These are phyloP conservation scores for Diaporthe amygdali DNA, from an alignment of 2,329 filamentous ascomycete genomes.

Conservation along the genomic window DNA sequence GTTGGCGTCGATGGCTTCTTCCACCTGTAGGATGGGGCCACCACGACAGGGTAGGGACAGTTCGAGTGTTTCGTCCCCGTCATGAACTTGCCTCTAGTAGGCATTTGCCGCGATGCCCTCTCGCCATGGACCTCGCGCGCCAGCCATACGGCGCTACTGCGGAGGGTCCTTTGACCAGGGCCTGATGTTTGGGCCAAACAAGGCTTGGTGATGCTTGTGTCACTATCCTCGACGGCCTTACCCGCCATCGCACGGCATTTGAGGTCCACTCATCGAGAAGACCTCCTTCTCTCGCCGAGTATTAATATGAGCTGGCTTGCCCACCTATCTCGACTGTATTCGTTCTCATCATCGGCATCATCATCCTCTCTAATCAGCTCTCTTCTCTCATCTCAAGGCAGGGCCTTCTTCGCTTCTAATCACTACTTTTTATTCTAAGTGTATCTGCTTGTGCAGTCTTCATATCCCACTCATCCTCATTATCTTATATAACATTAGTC, in stretches of 20 bases:
- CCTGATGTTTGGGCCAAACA: background rate
- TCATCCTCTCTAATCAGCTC: background rate
- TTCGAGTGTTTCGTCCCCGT: background rate
- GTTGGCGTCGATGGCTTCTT: background rate
- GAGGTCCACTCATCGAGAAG: background rate
- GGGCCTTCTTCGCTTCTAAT: slow-evolving; percentile 23
- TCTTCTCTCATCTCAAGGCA: slow-evolving; percentile 20
- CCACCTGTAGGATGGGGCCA: background rate
- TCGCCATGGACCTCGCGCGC: background rate
- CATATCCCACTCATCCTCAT: background rate
- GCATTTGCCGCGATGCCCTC: background rate
- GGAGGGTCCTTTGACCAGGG: background rate
- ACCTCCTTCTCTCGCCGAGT: background rate
- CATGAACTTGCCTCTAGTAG: background rate
- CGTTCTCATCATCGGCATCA: slow-evolving; percentile 7
- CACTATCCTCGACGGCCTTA: background rate
- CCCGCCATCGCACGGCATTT: background rate
- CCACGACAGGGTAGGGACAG: background rate
- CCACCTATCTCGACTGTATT: background rate
- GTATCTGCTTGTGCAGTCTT: no score
- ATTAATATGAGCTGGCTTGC: slow-evolving; percentile 6
- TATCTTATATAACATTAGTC: background rate
- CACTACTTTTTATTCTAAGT: background rate
- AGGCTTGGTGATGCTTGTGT: slow-evolving; percentile 7
- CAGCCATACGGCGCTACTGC: background rate